A percentile compares a stretch with the other conserved stretches of the same genome.
Conservation (phyloP, 2,329 filamentous ascomycete species). For the Leptographium wingfieldii region DNA sequence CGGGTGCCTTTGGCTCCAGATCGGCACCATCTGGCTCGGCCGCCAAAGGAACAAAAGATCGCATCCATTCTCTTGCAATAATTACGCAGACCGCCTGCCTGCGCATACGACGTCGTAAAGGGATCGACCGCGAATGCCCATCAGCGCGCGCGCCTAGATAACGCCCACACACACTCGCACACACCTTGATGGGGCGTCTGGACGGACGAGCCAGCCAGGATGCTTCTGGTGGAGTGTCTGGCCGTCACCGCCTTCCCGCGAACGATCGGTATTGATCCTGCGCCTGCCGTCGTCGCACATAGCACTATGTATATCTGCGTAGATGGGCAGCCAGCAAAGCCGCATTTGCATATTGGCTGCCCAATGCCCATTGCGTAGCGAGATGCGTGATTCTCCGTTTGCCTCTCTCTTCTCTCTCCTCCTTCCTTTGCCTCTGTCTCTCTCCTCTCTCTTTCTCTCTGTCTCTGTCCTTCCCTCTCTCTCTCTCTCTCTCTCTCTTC, state of each 20-base stretch:
- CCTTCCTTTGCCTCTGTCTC: not conserved
- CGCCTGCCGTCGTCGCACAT: not conserved
- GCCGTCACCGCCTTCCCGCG: not conserved
- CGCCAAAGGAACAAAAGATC: no score
- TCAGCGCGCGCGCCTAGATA: not conserved
- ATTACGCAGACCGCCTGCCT: no score
- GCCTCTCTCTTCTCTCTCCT: not conserved
- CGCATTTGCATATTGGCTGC: no score
- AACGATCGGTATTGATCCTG: not conserved
- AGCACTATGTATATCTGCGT: no score
- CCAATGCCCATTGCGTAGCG: no score
- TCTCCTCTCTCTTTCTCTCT: not conserved
- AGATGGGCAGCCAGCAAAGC: no score
- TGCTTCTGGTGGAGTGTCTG: not conserved
- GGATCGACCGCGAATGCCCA: not conserved
- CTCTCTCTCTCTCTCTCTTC: not conserved
- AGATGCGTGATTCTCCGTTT: no score
- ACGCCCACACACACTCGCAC: not conserved
- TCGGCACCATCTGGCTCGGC: no score
- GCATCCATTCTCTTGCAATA: no score
- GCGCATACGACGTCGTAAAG: not conserved
- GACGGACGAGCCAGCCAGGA: not conserved
- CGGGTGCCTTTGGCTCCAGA: no score
- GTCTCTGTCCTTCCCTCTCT: not conserved
- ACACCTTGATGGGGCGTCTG: not conserved